Conservation (phyloP, 2,329 filamentous ascomycete species). For the Fusarium anthophilum region DNA sequence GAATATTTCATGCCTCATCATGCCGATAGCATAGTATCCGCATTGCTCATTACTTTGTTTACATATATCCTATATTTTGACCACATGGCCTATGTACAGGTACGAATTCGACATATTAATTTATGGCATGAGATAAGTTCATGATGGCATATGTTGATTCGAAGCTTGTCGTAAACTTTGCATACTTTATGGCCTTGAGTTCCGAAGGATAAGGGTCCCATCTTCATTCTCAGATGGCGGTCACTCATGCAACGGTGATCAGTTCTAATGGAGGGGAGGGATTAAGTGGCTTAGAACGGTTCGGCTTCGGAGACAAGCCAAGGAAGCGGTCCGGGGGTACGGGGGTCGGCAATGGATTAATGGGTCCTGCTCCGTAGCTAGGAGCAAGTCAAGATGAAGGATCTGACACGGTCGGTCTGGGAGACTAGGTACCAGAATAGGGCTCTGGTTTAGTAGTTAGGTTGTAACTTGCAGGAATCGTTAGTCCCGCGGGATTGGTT, state of each 20-base stretch:
- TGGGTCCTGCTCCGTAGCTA: not conserved
- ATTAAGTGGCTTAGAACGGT: conserved; percentile 5
- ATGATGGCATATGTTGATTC: not conserved
- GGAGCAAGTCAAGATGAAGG: not conserved
- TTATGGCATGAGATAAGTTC: not conserved
- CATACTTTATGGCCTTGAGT: not conserved
- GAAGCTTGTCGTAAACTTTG: not conserved
- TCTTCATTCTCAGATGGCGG: conserved; percentile 16
- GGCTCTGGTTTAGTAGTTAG: not conserved
- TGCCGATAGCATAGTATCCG: not conserved
- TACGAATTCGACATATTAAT: not conserved
- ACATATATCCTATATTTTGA: not conserved
- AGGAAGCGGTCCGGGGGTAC: conserved; percentile 23
- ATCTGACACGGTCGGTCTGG: not conserved
- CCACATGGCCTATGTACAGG: not conserved
- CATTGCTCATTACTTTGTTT: conserved; percentile 6
- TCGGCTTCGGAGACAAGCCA: conserved; percentile 26
- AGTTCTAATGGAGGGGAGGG: not conserved
- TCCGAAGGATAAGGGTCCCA: not conserved
- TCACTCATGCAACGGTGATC: conserved; percentile 28
- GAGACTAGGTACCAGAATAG: not conserved
- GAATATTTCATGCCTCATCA: not conserved
- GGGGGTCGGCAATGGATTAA: conserved; percentile 7
- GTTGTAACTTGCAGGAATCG: not conserved
- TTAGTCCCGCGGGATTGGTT: not conserved